Base-by-base conservation (phyloP, 176 grass and related monocot genomes). In the Juncus inflexus region DNA sequence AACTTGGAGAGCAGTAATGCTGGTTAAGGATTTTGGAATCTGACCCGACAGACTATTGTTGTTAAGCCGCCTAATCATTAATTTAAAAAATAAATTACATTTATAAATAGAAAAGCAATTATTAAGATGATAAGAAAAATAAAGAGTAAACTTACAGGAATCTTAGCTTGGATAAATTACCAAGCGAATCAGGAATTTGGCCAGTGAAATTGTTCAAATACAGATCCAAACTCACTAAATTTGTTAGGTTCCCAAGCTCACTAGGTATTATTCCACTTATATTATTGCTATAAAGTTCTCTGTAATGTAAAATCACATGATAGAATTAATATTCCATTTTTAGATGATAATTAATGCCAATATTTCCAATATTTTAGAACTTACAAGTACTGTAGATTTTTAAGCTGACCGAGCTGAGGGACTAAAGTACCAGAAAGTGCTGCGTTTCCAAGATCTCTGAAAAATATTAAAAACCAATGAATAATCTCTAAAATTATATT, bases 361-460 rank as follows among this genome's bases (percentile, higher is more conserved):
- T 28, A 28, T 28, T 28, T 28, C 19, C 19, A 0, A 28, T 28
- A 28, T n/a, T 63, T 66, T 35, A 61, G 39, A 80, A 85, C 90
- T 87, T 85, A 95, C 90, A 90, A 70, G 76, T 95, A 95, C 50
- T 95, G 90, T 64, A 95, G 78, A 78, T 95, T 95, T 80, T 87
- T 90, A 7, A 95, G 87, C 69, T 90, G 86, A n/a, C 90, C 90
- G 70, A 95, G 86, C 67, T 90, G 83, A 0, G 86, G 76, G 9
- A 95, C 90, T 66, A 95, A 79, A 52, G 83, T 87, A 80, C 90
- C 90, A 75, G 87, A 95, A 56, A 95, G 57, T 15, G 79, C 83
- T 61, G 90, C 90, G 84, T 95, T 95, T 72, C 90, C 90, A 82
- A 95, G 90, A 95, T 95, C 90, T 59, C 90, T 95, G 74, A 53